A percentile compares a stretch with the other conserved stretches of the same genome.
Evolutionary conservation across 805 yeast species (phyloP).

Genomic region (Maudiozyma turicensis): DNA sequence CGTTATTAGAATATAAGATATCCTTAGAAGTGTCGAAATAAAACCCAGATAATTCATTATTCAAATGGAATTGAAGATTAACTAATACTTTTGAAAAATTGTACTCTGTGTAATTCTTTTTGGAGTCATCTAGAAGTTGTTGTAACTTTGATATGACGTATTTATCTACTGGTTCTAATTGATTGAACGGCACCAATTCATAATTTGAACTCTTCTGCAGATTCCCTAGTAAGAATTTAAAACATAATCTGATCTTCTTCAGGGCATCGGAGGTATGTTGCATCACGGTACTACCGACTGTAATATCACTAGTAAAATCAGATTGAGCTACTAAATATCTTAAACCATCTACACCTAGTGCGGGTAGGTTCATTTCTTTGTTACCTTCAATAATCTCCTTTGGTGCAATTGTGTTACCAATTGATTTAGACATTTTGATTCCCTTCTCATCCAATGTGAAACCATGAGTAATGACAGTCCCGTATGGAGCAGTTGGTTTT

Average conservation of each 20-base stretch:
- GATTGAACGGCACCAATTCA: slow-evolving; percentile 31
- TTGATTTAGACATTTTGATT: slow-evolving; percentile 86
- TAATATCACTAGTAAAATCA: slow-evolving; percentile 74
- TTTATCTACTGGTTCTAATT: slow-evolving; percentile 45
- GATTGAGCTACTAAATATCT: slow-evolving; percentile 86
- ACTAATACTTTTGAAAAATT: slow-evolving; percentile 66
- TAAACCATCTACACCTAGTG: slow-evolving; percentile 83
- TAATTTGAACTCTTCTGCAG: slow-evolving; percentile 35
- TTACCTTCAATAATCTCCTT: slow-evolving; percentile 54
- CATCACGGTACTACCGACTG: slow-evolving; percentile 61
- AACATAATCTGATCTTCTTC: slow-evolving; percentile 74
- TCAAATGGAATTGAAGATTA: slow-evolving; percentile 60
- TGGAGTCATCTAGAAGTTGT: slow-evolving; percentile 35
- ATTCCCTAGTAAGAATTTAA: slow-evolving; percentile 75
- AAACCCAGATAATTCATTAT: slow-evolving; percentile 63
- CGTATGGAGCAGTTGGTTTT: slow-evolving; percentile 49
- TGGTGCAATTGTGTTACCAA: slow-evolving; percentile 76
- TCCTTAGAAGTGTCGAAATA: slow-evolving; percentile 87
- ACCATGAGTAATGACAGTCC: slow-evolving; percentile 80
- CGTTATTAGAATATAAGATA: slow-evolving; percentile 61
- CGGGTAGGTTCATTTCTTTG: slow-evolving; percentile 39
- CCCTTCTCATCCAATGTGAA: slow-evolving; percentile 82
- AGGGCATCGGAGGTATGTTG: slow-evolving; percentile 69
- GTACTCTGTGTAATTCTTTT: slow-evolving; percentile 41
- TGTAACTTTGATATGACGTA: slow-evolving; percentile 49